Conservation (phyloP, 106 monocot species). For the Acorus calamus region DNA sequence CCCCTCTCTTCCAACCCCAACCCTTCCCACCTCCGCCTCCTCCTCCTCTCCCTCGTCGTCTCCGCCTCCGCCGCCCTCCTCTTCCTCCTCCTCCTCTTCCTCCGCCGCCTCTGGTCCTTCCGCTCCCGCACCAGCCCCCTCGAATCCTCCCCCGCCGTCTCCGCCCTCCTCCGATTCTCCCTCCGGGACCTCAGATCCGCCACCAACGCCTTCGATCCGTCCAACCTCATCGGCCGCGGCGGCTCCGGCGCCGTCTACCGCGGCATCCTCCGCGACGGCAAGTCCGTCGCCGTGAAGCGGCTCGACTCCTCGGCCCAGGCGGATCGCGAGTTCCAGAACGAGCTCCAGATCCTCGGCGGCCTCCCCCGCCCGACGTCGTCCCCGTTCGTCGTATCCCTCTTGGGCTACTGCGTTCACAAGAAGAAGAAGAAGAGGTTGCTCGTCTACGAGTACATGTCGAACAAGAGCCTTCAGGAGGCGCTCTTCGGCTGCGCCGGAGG, state of each 20-base stretch:
- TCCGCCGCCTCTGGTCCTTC: constrained; percentile 12
- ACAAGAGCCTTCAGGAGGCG: constrained; percentile 45
- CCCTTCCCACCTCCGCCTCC: constrained; percentile 10
- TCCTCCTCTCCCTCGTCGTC: constrained; percentile 10
- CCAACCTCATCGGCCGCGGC: constrained; percentile 51
- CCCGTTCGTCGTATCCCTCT: constrained; percentile 47
- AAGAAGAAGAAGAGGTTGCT: constrained; percentile 14
- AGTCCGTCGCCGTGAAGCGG: constrained; percentile 46
- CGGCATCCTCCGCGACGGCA: constrained; percentile 21
- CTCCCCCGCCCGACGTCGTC: constrained; percentile 12
- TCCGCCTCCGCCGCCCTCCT: constrained; percentile 12
- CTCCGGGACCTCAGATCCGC: constrained; percentile 26
- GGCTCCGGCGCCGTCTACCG: constrained; percentile 49
- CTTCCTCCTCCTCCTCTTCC: constrained; percentile 14
- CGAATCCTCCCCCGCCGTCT: not conserved
- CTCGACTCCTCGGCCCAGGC: constrained; percentile 15
- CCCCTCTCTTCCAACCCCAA: not conserved
- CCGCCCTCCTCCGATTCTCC: constrained; percentile 23
- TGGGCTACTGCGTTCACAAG: constrained; percentile 45
- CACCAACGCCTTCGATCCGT: constrained; percentile 30
- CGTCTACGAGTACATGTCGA: constrained; percentile 53
- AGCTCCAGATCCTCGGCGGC: constrained; percentile 30
- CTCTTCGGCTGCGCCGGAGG: constrained; percentile 20
- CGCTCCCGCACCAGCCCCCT: constrained; percentile 5
- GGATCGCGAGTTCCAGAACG: constrained; percentile 37